These are phyloP conservation scores for Phaffia rhodozyma DNA, from an alignment of 1,284 basidiomycete genomes.

Conservation along the genomic window DNA sequence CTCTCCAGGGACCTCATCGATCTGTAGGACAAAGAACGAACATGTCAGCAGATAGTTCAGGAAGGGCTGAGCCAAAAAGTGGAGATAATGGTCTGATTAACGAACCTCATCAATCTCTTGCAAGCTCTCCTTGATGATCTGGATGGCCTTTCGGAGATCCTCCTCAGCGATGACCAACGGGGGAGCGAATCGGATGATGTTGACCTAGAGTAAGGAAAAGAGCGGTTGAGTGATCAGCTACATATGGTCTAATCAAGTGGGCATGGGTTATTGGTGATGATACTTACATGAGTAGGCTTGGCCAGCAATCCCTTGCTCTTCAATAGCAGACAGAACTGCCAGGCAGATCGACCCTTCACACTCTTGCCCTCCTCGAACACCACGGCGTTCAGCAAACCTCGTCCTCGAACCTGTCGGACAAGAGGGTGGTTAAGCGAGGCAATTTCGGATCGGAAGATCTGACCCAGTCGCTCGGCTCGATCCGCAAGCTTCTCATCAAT, in stretches of 20 bases:
- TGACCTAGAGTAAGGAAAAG: neutral
- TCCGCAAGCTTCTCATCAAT: constrained; percentile 71
- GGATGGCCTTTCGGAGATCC: constrained; percentile 62
- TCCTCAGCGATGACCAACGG: constrained; percentile 83
- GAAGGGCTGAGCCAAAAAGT: neutral
- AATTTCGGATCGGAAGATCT: constrained; percentile 62
- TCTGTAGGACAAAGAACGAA: constrained; percentile 31
- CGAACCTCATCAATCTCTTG: constrained; percentile 67
- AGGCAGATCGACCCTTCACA: constrained; percentile 66
- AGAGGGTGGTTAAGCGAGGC: constrained; percentile 55
- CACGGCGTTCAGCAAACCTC: constrained; percentile 84
- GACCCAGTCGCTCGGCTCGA: constrained; percentile 65
- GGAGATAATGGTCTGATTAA: constrained; percentile 18
- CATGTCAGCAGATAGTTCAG: neutral
- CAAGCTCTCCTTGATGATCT: constrained; percentile 64
- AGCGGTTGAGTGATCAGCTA: neutral
- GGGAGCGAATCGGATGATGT: constrained; percentile 85
- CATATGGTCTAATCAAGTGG: neutral
- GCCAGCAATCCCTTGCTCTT: constrained; percentile 76
- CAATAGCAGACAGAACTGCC: constrained; percentile 89
- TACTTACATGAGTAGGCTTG: constrained; percentile 81
- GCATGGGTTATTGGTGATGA: neutral
- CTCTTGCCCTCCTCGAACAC: constrained; percentile 80
- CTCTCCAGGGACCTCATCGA: constrained; percentile 60
- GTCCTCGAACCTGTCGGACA: constrained; percentile 63